Conservation (phyloP, 2,329 filamentous ascomycete species). For the Alternaria sp. region DNA sequence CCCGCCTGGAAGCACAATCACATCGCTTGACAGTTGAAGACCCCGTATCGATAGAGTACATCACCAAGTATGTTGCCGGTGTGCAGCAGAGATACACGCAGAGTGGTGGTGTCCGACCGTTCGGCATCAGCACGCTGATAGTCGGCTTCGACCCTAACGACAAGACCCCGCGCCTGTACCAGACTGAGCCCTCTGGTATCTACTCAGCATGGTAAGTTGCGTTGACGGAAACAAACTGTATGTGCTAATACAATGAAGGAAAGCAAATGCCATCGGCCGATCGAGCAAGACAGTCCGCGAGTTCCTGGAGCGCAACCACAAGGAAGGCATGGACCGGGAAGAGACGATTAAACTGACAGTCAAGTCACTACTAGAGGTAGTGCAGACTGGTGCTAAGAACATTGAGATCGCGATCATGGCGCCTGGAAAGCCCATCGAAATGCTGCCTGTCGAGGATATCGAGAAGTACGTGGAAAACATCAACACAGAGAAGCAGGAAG, state of each 20-base stretch:
- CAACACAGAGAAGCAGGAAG: constrained; percentile 99
- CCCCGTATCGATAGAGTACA: constrained; percentile 97
- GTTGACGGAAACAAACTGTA: neutral
- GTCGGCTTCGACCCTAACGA: constrained; percentile 98
- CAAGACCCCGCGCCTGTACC: constrained; percentile 88
- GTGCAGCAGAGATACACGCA: constrained; percentile 99
- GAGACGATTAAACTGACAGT: constrained; percentile 96
- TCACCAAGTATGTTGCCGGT: constrained; percentile 97
- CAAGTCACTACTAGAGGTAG: constrained; percentile 97
- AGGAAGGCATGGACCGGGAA: constrained; percentile 96
- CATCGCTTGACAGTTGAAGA: constrained; percentile 98
- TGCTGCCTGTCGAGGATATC: constrained; percentile 94
- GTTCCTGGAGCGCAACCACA: constrained; percentile 98
- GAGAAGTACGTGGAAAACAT: constrained; percentile 98
- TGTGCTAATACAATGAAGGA: constrained; percentile 67
- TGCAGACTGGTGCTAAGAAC: constrained; percentile 99
- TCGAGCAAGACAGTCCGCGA: constrained; percentile 99
- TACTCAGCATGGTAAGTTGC: constrained; percentile 93
- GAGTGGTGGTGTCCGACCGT: constrained; percentile 97
- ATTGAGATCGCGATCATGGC: constrained; percentile 99
- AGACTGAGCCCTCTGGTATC: constrained; percentile 99
- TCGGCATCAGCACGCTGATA: constrained; percentile 96
- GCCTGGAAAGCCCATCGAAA: constrained; percentile 88
- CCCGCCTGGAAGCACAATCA: constrained; percentile 94
- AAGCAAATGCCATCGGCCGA: constrained; percentile 97